phyloP scores from a whole-genome alignment of 2,329 filamentous ascomycete genomes.

The Aspergillus pseudoterreus region DNA sequence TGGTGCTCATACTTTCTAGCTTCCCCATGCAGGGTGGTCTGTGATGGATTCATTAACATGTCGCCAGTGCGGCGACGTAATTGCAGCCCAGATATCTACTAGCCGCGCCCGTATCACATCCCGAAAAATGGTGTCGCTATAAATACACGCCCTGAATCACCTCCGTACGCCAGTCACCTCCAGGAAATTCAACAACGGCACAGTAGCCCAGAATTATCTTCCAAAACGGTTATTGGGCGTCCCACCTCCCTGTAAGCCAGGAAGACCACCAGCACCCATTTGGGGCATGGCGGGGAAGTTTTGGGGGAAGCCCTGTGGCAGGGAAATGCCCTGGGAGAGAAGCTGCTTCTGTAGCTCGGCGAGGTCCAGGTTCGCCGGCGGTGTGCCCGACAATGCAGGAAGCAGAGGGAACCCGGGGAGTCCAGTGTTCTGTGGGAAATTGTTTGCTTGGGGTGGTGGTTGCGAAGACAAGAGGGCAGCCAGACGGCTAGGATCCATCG shows the following conservation, averaged over 20 bases:
- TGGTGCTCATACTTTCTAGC: slow-evolving; percentile 79
- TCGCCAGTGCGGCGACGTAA: background rate
- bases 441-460: slow-evolving; percentile 23
- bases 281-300: slow-evolving; percentile 37
- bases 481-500: slow-evolving; percentile 45
- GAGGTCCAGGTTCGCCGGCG: slow-evolving; percentile 39
- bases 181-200: background rate
- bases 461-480: slow-evolving; percentile 48
- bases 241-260: slow-evolving; percentile 33
- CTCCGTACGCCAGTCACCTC: slow-evolving; percentile 25
- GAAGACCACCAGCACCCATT: slow-evolving; percentile 25
- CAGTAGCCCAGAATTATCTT: slow-evolving; percentile 11
- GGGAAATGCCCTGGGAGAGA: slow-evolving; percentile 31
- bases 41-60: slow-evolving; percentile 40
- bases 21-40: slow-evolving; percentile 91
- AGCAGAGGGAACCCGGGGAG: slow-evolving; percentile 38
- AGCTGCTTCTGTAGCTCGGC: slow-evolving; percentile 38
- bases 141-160: slow-evolving; percentile 3
- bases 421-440: slow-evolving; percentile 27
- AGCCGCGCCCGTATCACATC: background rate
- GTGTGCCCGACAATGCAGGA: slow-evolving; percentile 47
- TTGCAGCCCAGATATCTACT: too few species aligned
- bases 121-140: background rate
- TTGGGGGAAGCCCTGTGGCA: slow-evolving; percentile 34
- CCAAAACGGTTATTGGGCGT: slow-evolving; percentile 33